Conservation (phyloP, 2,329 filamentous ascomycete species). For the Alternaria viburni region DNA sequence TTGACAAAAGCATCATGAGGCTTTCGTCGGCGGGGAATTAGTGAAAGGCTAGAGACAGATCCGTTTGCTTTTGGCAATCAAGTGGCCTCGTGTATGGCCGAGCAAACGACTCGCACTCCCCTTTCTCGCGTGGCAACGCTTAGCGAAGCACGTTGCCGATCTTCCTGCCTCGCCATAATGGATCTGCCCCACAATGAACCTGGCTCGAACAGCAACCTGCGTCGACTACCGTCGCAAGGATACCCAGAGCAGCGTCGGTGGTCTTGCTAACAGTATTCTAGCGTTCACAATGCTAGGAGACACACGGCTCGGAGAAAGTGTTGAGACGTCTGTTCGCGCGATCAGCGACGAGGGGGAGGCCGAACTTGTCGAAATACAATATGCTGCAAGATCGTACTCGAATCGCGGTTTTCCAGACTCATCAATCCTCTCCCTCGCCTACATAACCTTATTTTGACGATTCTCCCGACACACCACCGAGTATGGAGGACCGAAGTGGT, state of each 20-base stretch:
- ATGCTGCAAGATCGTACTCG: slow-evolving; percentile 8
- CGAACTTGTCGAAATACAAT: slow-evolving; percentile 12
- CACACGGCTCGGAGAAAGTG: slow-evolving; percentile 9
- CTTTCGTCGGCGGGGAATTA: background rate
- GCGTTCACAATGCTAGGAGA: slow-evolving; percentile 6
- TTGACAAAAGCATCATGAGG: background rate
- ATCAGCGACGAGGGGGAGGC: slow-evolving; percentile 9
- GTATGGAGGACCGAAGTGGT: slow-evolving; percentile 36
- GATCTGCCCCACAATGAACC: slow-evolving; percentile 15
- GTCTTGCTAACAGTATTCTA: slow-evolving; percentile 17
- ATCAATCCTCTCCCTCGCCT: slow-evolving; percentile 2
- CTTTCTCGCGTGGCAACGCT: background rate
- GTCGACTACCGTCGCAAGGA: slow-evolving; percentile 15
- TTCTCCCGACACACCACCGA: background rate
- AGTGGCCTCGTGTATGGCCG: background rate
- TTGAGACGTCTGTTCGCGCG: slow-evolving; percentile 14
- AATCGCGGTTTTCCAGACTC: background rate
- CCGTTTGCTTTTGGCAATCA: background rate
- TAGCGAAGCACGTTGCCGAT: slow-evolving; percentile 17
- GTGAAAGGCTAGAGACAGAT: background rate
- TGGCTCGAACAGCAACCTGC: slow-evolving; percentile 5
- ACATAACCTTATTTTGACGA: background rate
- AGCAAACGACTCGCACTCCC: background rate
- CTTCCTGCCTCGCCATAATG: slow-evolving; percentile 1
- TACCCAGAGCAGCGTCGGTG: slow-evolving; percentile 8